Percentiles rank a stretch among this genome's conserved stretches.
These are phyloP conservation scores for Amaranthus cruentus DNA, from an alignment of 148 eudicot genomes.

Conservation along the genomic window DNA sequence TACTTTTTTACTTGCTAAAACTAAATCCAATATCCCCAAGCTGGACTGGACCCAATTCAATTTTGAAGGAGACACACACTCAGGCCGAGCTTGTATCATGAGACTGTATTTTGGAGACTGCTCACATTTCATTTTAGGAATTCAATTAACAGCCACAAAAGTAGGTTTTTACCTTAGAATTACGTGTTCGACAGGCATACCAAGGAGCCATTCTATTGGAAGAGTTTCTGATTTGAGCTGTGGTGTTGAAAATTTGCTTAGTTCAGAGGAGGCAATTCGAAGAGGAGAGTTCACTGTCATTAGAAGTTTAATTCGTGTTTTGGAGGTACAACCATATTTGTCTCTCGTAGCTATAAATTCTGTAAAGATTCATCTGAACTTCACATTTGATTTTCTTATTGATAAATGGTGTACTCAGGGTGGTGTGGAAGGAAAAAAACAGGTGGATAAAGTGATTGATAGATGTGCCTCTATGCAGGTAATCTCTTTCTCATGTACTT, in stretches of 20 bases:
- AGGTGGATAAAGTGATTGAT: conserved; percentile 92
- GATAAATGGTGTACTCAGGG: conserved; percentile 46
- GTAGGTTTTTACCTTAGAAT: background rate
- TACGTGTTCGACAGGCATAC: conserved; percentile 49
- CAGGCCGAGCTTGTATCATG: background rate
- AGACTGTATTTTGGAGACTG: background rate
- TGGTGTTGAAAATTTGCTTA: conserved; percentile 46
- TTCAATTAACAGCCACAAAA: background rate
- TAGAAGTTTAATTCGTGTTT: conserved; percentile 86
- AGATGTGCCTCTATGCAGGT: conserved; percentile 98
- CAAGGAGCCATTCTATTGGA: conserved; percentile 70
- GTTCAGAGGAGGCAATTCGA: conserved; percentile 76
- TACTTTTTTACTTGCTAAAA: no score
- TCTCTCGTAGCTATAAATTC: conserved; percentile 2
- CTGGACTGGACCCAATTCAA: background rate
- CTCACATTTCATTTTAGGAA: background rate
- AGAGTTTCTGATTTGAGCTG: conserved; percentile 52
- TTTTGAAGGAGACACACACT: background rate
- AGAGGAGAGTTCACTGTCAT: conserved; percentile 94
- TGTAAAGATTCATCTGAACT: background rate
- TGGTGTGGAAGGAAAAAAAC: conserved; percentile 97
- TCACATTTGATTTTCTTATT: conserved; percentile 18
- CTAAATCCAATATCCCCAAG: background rate
- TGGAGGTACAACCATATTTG: conserved; percentile 51
- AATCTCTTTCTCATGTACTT: conserved; percentile 15